phyloP scores from a whole-genome alignment of 495 filamentous ascomycete genomes.

The Tetracladium setigerum region DNA sequence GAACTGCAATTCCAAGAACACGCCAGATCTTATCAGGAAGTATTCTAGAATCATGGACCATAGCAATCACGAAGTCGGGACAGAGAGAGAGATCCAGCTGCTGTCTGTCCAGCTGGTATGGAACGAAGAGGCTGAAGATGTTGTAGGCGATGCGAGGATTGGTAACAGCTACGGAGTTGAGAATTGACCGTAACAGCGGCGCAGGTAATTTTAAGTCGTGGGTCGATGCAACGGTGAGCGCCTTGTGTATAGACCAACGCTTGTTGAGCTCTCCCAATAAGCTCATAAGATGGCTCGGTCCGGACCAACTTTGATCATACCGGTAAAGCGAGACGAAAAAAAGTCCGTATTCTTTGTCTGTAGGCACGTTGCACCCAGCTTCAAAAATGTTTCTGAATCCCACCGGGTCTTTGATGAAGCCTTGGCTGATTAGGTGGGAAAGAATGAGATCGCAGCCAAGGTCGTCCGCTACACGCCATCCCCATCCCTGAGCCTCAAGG shows the following conservation, averaged over 20 bases:
- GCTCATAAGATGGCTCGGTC: conserved; percentile 1
- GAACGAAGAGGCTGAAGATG: conserved; percentile 5
- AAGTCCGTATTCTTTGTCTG: no score
- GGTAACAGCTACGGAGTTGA: conserved; percentile 7
- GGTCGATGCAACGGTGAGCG: conserved; percentile 1
- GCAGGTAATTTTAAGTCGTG: conserved; percentile 5
- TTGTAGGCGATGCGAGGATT: conserved; percentile 9
- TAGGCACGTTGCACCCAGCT: neutral
- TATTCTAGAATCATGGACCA: conserved; percentile 9
- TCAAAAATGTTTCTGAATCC: conserved; percentile 4
- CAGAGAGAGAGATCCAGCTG: no score
- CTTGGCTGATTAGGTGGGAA: conserved; percentile 13
- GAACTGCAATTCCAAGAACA: conserved; percentile 9
- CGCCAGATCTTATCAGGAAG: conserved; percentile 14
- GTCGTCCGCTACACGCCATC: neutral
- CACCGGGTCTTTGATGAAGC: neutral
- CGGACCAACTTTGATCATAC: conserved; percentile 5
- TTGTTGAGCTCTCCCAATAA: conserved; percentile 9
- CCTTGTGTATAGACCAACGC: neutral
- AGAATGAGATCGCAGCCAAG: conserved; percentile 4
- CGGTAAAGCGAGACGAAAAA: neutral
- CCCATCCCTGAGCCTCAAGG: neutral
- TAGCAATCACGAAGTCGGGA: conserved; percentile 10
- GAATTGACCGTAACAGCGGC: neutral
- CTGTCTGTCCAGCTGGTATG: neutral